Percentiles rank a stretch among this genome's conserved stretches.
Evolutionary conservation across 1,284 basidiomycete genomes (phyloP).

Genomic region (Kwoniella shivajii): DNA sequence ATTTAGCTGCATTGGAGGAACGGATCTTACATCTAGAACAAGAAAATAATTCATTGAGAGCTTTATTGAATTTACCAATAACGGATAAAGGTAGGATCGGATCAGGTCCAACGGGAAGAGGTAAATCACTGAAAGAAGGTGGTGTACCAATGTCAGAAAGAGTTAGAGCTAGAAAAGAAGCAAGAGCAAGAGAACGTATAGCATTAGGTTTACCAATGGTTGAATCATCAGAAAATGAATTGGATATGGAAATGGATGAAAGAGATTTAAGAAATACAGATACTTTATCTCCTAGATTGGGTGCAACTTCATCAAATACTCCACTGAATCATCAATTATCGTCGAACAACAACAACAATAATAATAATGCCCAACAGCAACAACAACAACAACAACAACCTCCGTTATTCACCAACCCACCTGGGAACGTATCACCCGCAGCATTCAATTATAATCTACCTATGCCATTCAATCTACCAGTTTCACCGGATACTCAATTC

Average conservation of each 20-base stretch:
- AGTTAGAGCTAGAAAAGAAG: slow-evolving; percentile 52
- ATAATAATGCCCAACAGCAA: slow-evolving; percentile 2
- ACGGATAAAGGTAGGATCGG: slow-evolving; percentile 51
- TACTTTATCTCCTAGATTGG: slow-evolving; percentile 33
- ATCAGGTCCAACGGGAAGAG: slow-evolving; percentile 54
- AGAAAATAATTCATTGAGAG: slow-evolving; percentile 76
- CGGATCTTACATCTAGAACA: slow-evolving; percentile 80
- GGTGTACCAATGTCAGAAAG: slow-evolving; percentile 55
- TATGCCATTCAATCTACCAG: slow-evolving; percentile 43
- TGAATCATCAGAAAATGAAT: slow-evolving; percentile 23
- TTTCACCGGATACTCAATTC: slow-evolving; percentile 38
- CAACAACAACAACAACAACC: slow-evolving; percentile 7
- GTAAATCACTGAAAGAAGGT: slow-evolving; percentile 53
- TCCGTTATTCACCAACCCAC: slow-evolving; percentile 18
- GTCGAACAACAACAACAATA: background rate
- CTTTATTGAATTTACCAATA: slow-evolving; percentile 72
- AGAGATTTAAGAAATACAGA: slow-evolving; percentile 20
- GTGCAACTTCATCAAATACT: too few species aligned
- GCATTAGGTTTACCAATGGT: slow-evolving; percentile 34
- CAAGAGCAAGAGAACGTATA: slow-evolving; percentile 42
- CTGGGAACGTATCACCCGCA: slow-evolving; percentile 23
- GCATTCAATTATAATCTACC: slow-evolving; percentile 47
- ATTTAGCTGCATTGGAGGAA: slow-evolving; percentile 79
- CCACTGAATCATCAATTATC: background rate
- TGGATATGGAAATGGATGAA: slow-evolving; percentile 13